phyloP scores from a whole-genome alignment of 1,139 yeast species.

The Yamadazyma siamensis region DNA sequence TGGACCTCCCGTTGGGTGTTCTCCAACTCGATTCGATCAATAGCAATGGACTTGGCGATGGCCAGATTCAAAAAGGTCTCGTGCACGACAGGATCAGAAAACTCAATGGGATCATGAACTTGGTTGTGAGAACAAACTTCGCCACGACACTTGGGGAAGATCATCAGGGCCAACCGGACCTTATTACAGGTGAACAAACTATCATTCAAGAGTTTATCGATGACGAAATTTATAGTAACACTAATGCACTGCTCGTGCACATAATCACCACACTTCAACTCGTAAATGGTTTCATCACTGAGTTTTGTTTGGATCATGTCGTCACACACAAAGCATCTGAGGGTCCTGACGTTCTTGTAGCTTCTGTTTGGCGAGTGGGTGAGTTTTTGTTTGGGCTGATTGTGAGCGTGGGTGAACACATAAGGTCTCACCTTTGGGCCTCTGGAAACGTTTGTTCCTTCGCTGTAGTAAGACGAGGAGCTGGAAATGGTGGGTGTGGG shows the following conservation, averaged over 20 bases:
- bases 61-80: slow-evolving; percentile 10
- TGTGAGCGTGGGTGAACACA: slow-evolving; percentile 16
- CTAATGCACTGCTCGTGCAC: slow-evolving; percentile 38
- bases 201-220: slow-evolving; percentile 6
- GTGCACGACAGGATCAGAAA: slow-evolving; percentile 5
- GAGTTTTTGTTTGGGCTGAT: neutral
- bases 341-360: slow-evolving; percentile 2
- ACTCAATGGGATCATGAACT: slow-evolving; percentile 3
- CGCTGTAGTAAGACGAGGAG: slow-evolving; percentile 3
- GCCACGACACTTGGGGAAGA: slow-evolving; percentile 13
- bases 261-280: slow-evolving; percentile 36
- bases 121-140: slow-evolving; percentile 2
- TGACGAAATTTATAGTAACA: slow-evolving; percentile 14
- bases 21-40: slow-evolving; percentile 6
- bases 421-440: slow-evolving; percentile 30
- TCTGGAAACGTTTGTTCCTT: slow-evolving; percentile 1
- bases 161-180: slow-evolving; percentile 4
- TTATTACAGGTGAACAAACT: slow-evolving; percentile 10
- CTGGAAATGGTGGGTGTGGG: slow-evolving; percentile 5
- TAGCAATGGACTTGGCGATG: slow-evolving; percentile 11
- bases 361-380: slow-evolving; percentile 2
- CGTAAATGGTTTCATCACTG: slow-evolving; percentile 29
- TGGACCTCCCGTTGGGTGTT: neutral
- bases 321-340: slow-evolving; percentile 35
- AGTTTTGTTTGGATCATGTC: slow-evolving; percentile 32